Conservation (phyloP, 2,329 filamentous ascomycete genomes). For the Penicillium sp. region DNA sequence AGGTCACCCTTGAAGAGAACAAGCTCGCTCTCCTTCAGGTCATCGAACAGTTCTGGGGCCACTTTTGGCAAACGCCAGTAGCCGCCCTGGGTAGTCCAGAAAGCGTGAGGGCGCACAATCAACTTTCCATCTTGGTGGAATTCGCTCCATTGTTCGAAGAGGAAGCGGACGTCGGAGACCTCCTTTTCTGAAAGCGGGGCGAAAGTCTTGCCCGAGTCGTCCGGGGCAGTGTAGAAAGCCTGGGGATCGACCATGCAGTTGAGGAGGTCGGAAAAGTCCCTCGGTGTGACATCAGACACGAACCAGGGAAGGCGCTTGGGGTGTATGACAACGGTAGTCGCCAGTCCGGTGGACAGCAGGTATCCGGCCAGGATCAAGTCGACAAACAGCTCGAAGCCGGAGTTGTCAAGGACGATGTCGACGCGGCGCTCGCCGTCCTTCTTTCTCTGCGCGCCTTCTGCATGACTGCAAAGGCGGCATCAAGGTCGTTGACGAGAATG, state of each 20-base stretch:
- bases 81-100: constrained; percentile 86
- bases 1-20: constrained; percentile 97
- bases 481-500: constrained; percentile 84
- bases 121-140: constrained; percentile 83
- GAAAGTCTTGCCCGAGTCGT: constrained; percentile 59
- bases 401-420: constrained; percentile 95
- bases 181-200: constrained; percentile 67
- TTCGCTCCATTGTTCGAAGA: constrained; percentile 78
- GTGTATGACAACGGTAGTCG: constrained; percentile 82
- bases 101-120: constrained; percentile 76
- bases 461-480: constrained; percentile 58
- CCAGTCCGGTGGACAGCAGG: constrained; percentile 77
- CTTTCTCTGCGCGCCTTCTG: constrained; percentile 51
- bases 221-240: constrained; percentile 75
- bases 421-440: constrained; percentile 69
- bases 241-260: constrained; percentile 75
- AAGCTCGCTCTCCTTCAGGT: constrained; percentile 78
- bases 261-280: constrained; percentile 80
- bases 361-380: constrained; percentile 91
- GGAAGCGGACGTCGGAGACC: constrained; percentile 64
- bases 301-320: constrained; percentile 98
- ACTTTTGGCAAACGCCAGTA: constrained; percentile 81
- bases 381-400: constrained; percentile 95
- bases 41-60: constrained; percentile 67
- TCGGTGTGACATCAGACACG: constrained; percentile 88